Percentiles rank a stretch among this genome's conserved stretches.
Evolutionary conservation across 306 rosid genomes (phyloP).

Genomic region (Biancaea sappan): DNA sequence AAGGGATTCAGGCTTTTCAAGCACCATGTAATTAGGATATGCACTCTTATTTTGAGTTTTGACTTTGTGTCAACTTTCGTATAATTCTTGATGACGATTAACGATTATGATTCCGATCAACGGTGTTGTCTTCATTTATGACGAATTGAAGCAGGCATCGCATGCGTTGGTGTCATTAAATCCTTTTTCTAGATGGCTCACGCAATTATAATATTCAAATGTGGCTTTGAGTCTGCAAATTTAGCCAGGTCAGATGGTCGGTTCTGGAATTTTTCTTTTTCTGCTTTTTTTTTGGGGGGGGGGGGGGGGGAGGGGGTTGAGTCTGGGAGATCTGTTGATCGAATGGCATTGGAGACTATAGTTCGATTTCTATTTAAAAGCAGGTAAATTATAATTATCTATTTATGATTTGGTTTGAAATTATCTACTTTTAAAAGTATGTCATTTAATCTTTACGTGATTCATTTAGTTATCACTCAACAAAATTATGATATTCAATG

Average conservation of each 20-base stretch:
- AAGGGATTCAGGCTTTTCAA: conserved; percentile 16
- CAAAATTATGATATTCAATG: too few relatives aligned
- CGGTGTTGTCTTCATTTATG: background rate
- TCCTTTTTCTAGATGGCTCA: background rate
- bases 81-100: background rate
- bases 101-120: background rate
- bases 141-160: background rate
- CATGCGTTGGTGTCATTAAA: background rate
- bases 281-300: too few relatives aligned
- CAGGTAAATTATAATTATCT: background rate
- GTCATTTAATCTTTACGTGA: too few relatives aligned
- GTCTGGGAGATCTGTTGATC: background rate
- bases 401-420: background rate
- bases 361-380: background rate
- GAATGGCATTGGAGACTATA: background rate
- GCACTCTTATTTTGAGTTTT: background rate
- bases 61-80: background rate
- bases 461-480: too few relatives aligned
- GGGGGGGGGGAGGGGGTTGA: too few relatives aligned
- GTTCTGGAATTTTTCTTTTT: too few relatives aligned
- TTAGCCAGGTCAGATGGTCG: background rate
- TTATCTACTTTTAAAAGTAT: background rate
- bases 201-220: background rate
- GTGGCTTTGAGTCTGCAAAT: background rate
- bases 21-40: conserved; percentile 36